Percentiles rank a stretch among this genome's conserved stretches.
phyloP scores from a whole-genome alignment of 148 eudicot species.

The Salicornia ramosissima region DNA sequence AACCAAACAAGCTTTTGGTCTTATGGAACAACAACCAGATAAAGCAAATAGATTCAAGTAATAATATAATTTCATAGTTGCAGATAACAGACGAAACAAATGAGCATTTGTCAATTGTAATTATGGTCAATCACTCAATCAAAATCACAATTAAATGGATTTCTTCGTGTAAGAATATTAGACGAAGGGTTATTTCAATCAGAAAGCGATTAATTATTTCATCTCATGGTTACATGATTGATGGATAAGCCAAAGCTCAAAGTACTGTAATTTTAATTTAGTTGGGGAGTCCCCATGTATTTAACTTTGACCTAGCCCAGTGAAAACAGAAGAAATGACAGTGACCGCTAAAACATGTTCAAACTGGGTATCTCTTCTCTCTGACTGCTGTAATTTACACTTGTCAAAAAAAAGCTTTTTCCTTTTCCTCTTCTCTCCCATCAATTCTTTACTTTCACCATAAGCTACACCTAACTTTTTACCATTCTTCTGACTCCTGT shows the following conservation, averaged over 20 bases:
- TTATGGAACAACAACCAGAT: too few relatives aligned
- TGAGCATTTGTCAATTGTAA: too few relatives aligned
- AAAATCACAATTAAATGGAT: too few relatives aligned
- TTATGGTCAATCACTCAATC: too few relatives aligned
- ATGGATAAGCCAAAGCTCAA: neutral
- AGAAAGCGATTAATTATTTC: too few relatives aligned
- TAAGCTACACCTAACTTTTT: neutral
- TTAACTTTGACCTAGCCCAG: neutral
- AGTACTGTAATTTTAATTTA: neutral
- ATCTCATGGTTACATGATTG: neutral
- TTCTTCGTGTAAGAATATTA: too few relatives aligned
- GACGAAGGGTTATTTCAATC: too few relatives aligned
- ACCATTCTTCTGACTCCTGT: neutral
- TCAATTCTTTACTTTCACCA: conserved; percentile 6
- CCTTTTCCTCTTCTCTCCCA: neutral
- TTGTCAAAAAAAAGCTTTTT: conserved; percentile 1
- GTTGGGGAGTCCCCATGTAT: too few relatives aligned
- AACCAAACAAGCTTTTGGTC: too few relatives aligned
- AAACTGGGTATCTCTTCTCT: neutral
- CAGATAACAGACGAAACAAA: too few relatives aligned
- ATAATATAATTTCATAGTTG: too few relatives aligned
- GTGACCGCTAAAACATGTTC: neutral
- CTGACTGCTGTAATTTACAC: neutral
- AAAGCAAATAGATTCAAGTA: too few relatives aligned
- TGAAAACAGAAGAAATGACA: neutral